Evolutionary conservation across 108 stramenopile species (phyloP).

Genomic region (Mediolabrus comicus): DNA sequence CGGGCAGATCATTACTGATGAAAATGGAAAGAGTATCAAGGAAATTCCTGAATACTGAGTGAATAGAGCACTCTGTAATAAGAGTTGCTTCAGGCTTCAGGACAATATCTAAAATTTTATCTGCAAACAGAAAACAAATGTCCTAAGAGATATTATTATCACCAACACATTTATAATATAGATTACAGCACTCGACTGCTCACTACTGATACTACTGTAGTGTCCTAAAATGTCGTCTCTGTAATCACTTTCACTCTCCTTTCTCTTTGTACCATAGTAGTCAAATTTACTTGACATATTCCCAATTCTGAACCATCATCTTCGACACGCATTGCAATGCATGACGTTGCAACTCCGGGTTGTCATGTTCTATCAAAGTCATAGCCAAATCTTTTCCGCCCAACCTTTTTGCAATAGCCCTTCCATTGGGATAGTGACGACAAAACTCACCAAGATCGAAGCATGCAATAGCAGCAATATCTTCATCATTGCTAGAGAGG

Average conservation of each 20-base stretch:
- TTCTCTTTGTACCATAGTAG: background rate
- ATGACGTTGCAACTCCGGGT: slow-evolving; percentile 82
- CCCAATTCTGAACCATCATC: slow-evolving; percentile 83
- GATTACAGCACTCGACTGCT: background rate
- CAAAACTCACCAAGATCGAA: slow-evolving; percentile 95
- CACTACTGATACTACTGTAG: background rate
- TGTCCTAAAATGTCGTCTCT: background rate
- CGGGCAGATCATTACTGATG: slow-evolving; percentile 43
- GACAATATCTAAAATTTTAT: no score
- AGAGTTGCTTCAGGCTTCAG: no score
- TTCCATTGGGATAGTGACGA: slow-evolving; percentile 91
- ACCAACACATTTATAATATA: background rate
- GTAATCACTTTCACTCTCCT: background rate
- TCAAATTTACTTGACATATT: slow-evolving; percentile 48
- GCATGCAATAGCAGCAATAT: slow-evolving; percentile 85
- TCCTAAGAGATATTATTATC: background rate
- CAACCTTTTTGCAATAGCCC: slow-evolving; percentile 66
- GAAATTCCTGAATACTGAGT: slow-evolving; percentile 30
- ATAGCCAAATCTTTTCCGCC: slow-evolving; percentile 89
- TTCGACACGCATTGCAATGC: slow-evolving; percentile 93
- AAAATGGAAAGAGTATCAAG: slow-evolving; percentile 41
- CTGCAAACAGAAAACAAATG: background rate
- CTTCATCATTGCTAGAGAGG: slow-evolving; percentile 60
- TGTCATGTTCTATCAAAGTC: slow-evolving; percentile 80
- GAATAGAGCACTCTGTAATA: no score